phyloP scores from a whole-genome alignment of 768 basidiomycete genomes.

The Rhodotorula kratochvilovae region DNA sequence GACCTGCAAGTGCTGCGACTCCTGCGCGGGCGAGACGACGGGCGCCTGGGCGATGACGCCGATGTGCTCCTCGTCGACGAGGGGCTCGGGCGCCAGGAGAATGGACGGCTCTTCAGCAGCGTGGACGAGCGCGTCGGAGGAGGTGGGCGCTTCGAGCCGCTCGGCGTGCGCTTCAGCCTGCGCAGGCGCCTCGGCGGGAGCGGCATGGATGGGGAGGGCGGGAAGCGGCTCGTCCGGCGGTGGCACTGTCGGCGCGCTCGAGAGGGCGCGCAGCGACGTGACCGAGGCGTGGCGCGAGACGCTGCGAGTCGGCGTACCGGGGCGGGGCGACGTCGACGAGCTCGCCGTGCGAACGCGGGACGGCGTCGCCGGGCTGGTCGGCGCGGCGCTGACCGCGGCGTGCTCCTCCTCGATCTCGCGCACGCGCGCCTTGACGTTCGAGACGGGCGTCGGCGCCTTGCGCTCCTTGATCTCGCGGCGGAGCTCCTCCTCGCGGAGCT shows the following conservation, averaged over 20 bases:
- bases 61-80: not conserved
- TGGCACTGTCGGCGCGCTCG: not conserved
- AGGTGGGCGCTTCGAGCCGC: not conserved
- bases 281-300: not conserved
- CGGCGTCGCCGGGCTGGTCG: not conserved
- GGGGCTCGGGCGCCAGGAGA: not conserved
- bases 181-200: not conserved
- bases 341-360: not conserved
- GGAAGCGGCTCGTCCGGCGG: not conserved
- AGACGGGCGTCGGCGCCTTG: slow-evolving; percentile 17
- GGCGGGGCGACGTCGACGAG: not conserved
- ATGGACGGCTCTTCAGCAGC: not conserved
- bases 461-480: slow-evolving; percentile 2
- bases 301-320: not conserved
- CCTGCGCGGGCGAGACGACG: slow-evolving; percentile 1
- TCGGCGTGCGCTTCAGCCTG: not conserved
- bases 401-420: slow-evolving; percentile 32
- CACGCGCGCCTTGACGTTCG: slow-evolving; percentile 34
- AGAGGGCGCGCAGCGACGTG: not conserved
- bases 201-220: not conserved
- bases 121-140: not conserved
- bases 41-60: too few species aligned
- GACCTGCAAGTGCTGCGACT: slow-evolving; percentile 11
- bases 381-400: not conserved
- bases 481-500: slow-evolving; percentile 16